Evolutionary conservation across 192 early-diverging fungal species (phyloP).

Genomic region (Coemansia asiatica): DNA sequence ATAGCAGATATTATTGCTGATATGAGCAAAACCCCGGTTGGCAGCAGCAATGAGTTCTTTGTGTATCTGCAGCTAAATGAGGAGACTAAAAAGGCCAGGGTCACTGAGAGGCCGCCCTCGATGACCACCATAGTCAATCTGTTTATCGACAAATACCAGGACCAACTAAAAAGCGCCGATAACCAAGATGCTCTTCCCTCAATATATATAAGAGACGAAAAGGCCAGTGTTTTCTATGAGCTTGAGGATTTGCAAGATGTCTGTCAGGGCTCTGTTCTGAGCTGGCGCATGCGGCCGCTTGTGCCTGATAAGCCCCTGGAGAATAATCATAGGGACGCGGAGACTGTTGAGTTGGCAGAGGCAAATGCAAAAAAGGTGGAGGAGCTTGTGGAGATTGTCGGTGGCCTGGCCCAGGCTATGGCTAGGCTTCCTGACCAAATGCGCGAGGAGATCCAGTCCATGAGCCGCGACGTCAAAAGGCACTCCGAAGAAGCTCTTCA

Average conservation of each 20-base stretch:
- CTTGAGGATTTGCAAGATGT: slow-evolving; percentile 66
- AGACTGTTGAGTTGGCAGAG: background rate
- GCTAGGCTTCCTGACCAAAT: slow-evolving; percentile 59
- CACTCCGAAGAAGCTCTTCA: slow-evolving; percentile 7
- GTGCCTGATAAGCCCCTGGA: background rate
- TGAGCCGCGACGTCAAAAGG: slow-evolving; percentile 8
- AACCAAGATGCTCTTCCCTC: slow-evolving; percentile 61
- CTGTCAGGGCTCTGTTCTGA: slow-evolving; percentile 55
- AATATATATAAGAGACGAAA: slow-evolving; percentile 67
- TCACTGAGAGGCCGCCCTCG: slow-evolving; percentile 56
- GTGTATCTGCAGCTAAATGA: slow-evolving; percentile 67
- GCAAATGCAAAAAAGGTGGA: slow-evolving; percentile 18
- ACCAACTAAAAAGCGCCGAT: slow-evolving; percentile 55
- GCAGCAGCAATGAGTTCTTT: background rate
- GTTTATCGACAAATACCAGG: slow-evolving; percentile 73
- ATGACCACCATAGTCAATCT: slow-evolving; percentile 64
- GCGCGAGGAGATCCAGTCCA: slow-evolving; percentile 39
- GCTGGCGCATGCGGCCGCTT: slow-evolving; percentile 33
- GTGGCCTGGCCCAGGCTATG: background rate
- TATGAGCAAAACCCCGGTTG: slow-evolving; percentile 42
- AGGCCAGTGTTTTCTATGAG: slow-evolving; percentile 61
- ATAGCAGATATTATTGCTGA: slow-evolving; percentile 52
- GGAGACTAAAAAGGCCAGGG: slow-evolving; percentile 59
- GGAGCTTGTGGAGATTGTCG: slow-evolving; percentile 48
- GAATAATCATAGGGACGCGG: background rate